Evolutionary conservation across 257 asterid genomes (phyloP), one percentile per base, ranked within the genome.

Genomic region (Asclepias syriaca): DNA sequence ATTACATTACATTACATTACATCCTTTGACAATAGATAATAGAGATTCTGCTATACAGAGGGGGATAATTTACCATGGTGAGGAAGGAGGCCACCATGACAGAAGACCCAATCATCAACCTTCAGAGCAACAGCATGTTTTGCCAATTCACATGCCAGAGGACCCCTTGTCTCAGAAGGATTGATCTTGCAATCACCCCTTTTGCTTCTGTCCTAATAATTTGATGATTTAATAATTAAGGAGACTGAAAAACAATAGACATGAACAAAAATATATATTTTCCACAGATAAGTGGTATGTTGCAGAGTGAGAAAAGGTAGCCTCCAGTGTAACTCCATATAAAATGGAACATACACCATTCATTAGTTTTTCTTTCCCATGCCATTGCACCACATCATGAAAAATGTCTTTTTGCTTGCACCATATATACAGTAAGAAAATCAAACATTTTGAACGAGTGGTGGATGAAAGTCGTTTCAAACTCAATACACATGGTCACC

Each of bases 41-140:
- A 8, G 43, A 61, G 27, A n/a, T 50, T 34, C 21, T 71, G 65
- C 9, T 34, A 63, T 34, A 6, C 14, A 27, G 48, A 34, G 22
- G 8, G 29, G 22, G 8, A 46, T 37, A 10, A 70, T 56, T 77
- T 88, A 94, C 98, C 97, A 73, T 94, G 98, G 83, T 89, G 98
- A 64, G 98, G 98, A 85, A 88, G 98, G 75, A 91, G 92, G 77
- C 98, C 97, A 29, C 98, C 98, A 65, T 94, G 98, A 71, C 98
- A 94, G 82, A 94, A 94, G 27, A 94, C 81, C 98, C 98, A 94
- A 83, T 94, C 96, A 56, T 94, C 86, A 22, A 94, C 89, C 82
- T 89, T 87, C 75, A 94, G 94, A 77, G 86, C 90, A 81, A 94
- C 96, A 39, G 96, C 79, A 67, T 89, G 91, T 2, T 78, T 84